Evolutionary conservation across 345 rosid genomes (phyloP), one percentile per base, ranked within the genome.

Genomic region (Brassica nigra): DNA sequence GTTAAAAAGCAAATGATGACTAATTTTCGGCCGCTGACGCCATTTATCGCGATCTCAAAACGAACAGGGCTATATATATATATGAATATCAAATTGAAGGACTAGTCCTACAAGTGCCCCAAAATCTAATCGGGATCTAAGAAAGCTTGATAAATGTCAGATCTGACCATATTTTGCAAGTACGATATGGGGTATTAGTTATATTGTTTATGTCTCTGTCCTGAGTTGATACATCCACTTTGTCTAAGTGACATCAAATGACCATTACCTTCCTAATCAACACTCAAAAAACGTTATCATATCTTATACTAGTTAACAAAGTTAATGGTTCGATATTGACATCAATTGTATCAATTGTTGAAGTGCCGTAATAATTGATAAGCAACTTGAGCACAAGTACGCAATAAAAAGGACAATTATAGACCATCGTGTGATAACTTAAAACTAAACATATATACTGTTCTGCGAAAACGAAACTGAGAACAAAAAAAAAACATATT

Each of bases 161-260:
- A 52, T 52, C 58, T 52, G 15, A 47, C 54, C 54, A 12, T 47
- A 44, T 47, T 47, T 47, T 47, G 16, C 49, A 11, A 47, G 54
- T 47, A 47, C 6, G 54, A 47, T 47, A 52, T 52, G 58, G 7
- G 27, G 33, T 28, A 7, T 68, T 54, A 23, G 39, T 57, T 54
- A 70, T 54, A 70, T 47, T 8, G 34, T 66, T 66, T 36, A 58
- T 27, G 68, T 79, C 68, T 55, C 4, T 72, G 14, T 57, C 81
- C 9, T 39, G 36, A 57, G 73, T 66, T 57, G 14, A 49, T 62
- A 68, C 74, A 80, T 36, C 52, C 71, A 80, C 65, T 69, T 80
- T 74, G 49, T 78, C 82, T 23, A 58, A 79, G 15, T 69, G 15
- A 69, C 54, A 74, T 62, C 78, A 74, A 74, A 74, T 74, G 14